These are phyloP conservation scores for Plasmodium yoelii DNA, from an alignment of 169 alveolate species.

Conservation along the genomic window DNA sequence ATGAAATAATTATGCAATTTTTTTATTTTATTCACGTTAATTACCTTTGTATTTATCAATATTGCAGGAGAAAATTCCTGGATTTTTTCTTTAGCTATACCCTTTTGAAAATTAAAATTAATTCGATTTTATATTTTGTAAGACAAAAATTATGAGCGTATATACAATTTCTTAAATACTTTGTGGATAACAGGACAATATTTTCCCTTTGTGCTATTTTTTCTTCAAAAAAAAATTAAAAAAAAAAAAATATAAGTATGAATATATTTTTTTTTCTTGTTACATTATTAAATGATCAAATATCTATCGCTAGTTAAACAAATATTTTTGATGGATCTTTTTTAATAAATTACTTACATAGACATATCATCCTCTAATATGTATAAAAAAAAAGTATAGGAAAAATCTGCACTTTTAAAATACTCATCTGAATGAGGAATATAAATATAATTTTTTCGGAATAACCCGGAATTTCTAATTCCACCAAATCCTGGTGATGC, in stretches of 20 bases:
- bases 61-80: slow-evolving; percentile 91
- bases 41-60: slow-evolving; percentile 87
- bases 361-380: slow-evolving; percentile 86
- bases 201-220: slow-evolving; percentile 62
- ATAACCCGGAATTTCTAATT: slow-evolving; percentile 88
- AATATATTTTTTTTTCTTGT: not conserved
- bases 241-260: not conserved
- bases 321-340: not conserved
- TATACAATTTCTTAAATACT: slow-evolving; percentile 55
- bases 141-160: not conserved
- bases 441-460: slow-evolving; percentile 87
- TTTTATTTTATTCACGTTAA: too few relatives aligned
- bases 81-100: slow-evolving; percentile 83
- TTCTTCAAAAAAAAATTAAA: slow-evolving; percentile 21
- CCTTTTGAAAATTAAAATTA: slow-evolving; percentile 62
- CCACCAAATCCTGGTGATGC: slow-evolving; percentile 92
- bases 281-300: not conserved
- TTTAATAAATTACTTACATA: slow-evolving; percentile 40
- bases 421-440: slow-evolving; percentile 79
- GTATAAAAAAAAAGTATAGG: slow-evolving; percentile 85
- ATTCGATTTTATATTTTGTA: not conserved
- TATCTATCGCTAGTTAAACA: too few relatives aligned
- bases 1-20: too few relatives aligned
- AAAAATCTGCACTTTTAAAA: slow-evolving; percentile 84
- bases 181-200: slow-evolving; percentile 90